These are phyloP conservation scores for Phalaenopsis hybrid DNA, from an alignment of 116 monocot genomes.

Conservation along the genomic window DNA sequence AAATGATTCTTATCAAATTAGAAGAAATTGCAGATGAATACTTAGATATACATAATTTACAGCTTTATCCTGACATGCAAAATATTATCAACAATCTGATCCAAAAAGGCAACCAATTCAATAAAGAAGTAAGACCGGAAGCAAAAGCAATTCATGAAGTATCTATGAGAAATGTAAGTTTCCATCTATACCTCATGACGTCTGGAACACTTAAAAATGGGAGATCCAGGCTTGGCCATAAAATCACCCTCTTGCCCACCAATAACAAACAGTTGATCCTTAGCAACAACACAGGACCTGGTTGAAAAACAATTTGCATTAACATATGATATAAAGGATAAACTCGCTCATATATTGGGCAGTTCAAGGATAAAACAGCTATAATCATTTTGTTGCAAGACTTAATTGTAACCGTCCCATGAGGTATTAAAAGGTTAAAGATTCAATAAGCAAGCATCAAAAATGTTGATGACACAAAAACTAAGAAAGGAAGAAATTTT, in stretches of 20 bases:
- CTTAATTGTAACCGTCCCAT: neutral
- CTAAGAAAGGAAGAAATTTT: too few relatives aligned
- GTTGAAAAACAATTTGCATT: neutral
- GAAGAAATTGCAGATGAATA: neutral
- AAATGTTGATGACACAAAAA: neutral
- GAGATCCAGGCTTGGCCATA: slow-evolving; percentile 52
- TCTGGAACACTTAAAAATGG: slow-evolving; percentile 46
- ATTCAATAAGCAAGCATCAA: neutral
- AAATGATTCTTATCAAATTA: neutral
- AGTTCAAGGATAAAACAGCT: neutral
- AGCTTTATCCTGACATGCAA: neutral
- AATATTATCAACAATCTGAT: neutral
- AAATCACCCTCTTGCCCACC: slow-evolving; percentile 64
- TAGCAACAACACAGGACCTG: slow-evolving; percentile 44
- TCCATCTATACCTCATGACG: slow-evolving; percentile 29
- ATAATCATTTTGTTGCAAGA: neutral
- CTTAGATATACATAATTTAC: neutral
- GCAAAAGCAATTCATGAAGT: neutral
- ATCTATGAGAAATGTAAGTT: neutral
- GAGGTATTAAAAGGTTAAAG: neutral
- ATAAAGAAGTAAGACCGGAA: neutral
- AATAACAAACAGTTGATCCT: slow-evolving; percentile 50
- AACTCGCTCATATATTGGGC: neutral
- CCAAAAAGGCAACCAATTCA: neutral
- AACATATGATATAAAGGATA: neutral